phyloP scores from a whole-genome alignment of 371 early-diverging fungal species.

The Mortierella sp. region DNA sequence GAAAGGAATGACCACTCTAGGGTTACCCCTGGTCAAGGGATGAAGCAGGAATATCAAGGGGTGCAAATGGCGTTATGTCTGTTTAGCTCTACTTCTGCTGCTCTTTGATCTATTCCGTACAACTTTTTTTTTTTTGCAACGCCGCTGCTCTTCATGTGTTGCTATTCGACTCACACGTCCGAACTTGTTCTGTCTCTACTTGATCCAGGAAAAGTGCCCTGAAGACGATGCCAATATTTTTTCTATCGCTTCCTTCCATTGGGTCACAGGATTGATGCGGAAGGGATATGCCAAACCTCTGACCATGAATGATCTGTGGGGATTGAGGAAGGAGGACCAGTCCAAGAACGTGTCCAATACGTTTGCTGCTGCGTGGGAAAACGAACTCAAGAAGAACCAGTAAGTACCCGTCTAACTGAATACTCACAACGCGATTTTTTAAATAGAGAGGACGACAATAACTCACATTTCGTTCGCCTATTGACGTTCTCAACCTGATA shows the following conservation, averaged over 20 bases:
- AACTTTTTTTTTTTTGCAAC: neutral
- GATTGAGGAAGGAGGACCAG: conserved; percentile 72
- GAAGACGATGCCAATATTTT: conserved; percentile 92
- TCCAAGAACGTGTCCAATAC: conserved; percentile 72
- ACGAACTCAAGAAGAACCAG: conserved; percentile 72
- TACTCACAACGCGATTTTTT: neutral
- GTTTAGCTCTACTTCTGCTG: neutral
- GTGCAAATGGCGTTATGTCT: neutral
- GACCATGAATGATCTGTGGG: conserved; percentile 86
- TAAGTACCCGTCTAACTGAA: conserved; percentile 40
- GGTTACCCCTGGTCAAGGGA: neutral
- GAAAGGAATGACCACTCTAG: neutral
- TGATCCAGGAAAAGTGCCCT: conserved; percentile 64
- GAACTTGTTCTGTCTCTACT: neutral
- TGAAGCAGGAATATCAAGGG: conserved; percentile 6
- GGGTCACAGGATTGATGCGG: conserved; percentile 94
- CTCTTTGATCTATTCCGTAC: neutral
- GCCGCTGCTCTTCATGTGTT: neutral
- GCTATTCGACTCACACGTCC: neutral
- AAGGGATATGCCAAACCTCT: conserved; percentile 85
- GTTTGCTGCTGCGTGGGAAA: conserved; percentile 82
- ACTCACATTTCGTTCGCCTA: neutral
- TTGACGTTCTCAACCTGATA: neutral
- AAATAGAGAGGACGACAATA: neutral
- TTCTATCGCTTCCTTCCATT: conserved; percentile 86